Base-by-base conservation (phyloP, 2,329 filamentous ascomycete species). In the Emmonsiellopsis sp. region DNA sequence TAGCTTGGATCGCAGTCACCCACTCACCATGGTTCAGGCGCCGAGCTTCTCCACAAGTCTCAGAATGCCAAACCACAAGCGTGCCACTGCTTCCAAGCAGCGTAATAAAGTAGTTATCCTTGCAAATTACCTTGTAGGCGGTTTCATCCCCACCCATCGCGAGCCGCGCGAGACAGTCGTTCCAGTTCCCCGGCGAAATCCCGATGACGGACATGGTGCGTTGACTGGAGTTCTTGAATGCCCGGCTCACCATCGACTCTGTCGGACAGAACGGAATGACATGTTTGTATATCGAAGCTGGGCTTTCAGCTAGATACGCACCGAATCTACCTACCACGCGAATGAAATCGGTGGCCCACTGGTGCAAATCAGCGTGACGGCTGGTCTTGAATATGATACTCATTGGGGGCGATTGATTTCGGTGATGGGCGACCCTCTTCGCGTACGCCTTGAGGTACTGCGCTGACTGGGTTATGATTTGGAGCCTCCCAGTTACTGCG, bases 211-310 rank as follows among this genome's bases (percentile, higher is more conserved):
- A 55, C 17, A 64, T 47, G 42, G 45, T 55, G 49, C 13, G 33
- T 43, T 33, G 51, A 44, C 36, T 51, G 42, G 46, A 52, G 43
- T 60, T 52, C 1, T 61, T 60, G 53, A 72, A 73, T 8, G 63
- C 59, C 46, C 63, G 58, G 51, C 66, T 64, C 3, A 72, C 66
- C 2, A 62, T 57, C 6, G 72, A 72, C 17, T 60, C 58, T 6
- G 51, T 37, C 0, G 72, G 71, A 55, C 71, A 74, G 42, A 75
- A 67, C 2, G 70, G 67, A 1, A 71, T 68, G 7, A 74, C 66
- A 2, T 62, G 55, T 43, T 67, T 66, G 54, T 71, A 68, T 36
- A 74, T 73, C 0, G 65, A 53, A 5, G 63, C 56, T 0, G 71
- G 70, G 6, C 61, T 53, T 34, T 49, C 39, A 1, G 52, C 34